A percentile compares a stretch with the other conserved stretches of the same genome.
These are phyloP conservation scores for Stachybotrys chlorohalonatus DNA, from an alignment of 2,329 filamentous ascomycete genomes.

Conservation along the genomic window DNA sequence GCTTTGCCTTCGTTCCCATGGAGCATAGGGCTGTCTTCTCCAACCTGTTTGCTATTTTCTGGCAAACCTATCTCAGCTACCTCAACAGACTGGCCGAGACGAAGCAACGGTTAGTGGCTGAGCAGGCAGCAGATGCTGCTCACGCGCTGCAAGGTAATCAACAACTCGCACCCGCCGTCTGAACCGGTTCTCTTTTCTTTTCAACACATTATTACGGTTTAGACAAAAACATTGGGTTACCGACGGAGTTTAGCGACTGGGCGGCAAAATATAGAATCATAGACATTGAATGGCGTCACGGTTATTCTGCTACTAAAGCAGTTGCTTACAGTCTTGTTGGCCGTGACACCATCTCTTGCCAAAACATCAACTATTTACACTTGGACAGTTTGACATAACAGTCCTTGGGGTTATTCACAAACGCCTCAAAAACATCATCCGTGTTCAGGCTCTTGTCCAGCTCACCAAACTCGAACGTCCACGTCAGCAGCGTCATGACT, in stretches of 20 bases:
- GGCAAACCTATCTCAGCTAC: conserved; percentile 85
- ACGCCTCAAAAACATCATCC: conserved; percentile 10
- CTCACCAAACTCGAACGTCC: conserved; percentile 24
- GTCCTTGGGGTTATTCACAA: conserved; percentile 15
- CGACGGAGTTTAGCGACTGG: no score
- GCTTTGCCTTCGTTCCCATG: conserved; percentile 72
- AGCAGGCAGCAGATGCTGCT: neutral
- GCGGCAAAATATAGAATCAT: no score
- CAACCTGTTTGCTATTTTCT: conserved; percentile 71
- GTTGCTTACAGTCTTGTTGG: neutral
- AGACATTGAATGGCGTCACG: no score
- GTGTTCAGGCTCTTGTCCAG: conserved; percentile 8
- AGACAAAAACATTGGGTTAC: neutral
- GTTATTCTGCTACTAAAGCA: neutral
- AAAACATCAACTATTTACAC: neutral
- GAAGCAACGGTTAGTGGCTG: neutral
- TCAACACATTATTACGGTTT: neutral
- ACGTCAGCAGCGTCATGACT: conserved; percentile 24
- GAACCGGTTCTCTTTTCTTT: no score
- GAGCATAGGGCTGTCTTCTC: conserved; percentile 76
- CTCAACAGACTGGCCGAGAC: conserved; percentile 65
- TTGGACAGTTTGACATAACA: conserved; percentile 15
- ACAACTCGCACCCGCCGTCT: neutral
- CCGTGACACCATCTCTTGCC: neutral
- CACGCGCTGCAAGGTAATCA: neutral